Conservation (phyloP, 495 filamentous ascomycete species). For the Xylaria sp. region DNA sequence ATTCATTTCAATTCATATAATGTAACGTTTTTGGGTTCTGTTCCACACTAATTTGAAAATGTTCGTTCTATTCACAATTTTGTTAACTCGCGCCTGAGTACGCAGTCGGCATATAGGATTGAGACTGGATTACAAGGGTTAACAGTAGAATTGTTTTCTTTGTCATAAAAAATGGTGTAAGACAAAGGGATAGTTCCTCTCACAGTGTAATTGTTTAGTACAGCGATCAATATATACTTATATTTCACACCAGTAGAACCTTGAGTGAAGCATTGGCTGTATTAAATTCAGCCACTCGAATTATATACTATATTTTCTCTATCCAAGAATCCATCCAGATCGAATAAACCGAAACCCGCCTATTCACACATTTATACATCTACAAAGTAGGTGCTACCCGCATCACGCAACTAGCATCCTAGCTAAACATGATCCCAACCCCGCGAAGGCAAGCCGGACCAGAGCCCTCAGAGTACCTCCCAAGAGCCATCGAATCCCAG, state of each 20-base stretch:
- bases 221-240: not conserved
- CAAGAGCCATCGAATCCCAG: constrained; percentile 15
- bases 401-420: not conserved
- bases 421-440: not conserved
- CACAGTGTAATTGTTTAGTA: not conserved
- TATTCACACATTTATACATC: not conserved
- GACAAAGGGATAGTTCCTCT: not conserved
- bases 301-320: too few relatives aligned
- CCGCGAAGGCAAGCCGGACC: not conserved
- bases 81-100: not conserved
- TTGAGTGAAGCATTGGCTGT: not conserved
- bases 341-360: not conserved
- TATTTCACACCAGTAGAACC: not conserved
- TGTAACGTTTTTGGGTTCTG: too few relatives aligned
- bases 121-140: not conserved
- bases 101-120: not conserved
- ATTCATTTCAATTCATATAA: too few relatives aligned
- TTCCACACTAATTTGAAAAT: too few relatives aligned
- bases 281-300: not conserved
- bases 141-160: not conserved
- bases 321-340: not conserved
- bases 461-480: not conserved
- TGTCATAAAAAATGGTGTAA: not conserved
- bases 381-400: not conserved
- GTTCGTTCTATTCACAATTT: too few relatives aligned